Evolutionary conservation across 2,329 filamentous ascomycete genomes (phyloP).

Genomic region (Alternaria novae-zelandiae): DNA sequence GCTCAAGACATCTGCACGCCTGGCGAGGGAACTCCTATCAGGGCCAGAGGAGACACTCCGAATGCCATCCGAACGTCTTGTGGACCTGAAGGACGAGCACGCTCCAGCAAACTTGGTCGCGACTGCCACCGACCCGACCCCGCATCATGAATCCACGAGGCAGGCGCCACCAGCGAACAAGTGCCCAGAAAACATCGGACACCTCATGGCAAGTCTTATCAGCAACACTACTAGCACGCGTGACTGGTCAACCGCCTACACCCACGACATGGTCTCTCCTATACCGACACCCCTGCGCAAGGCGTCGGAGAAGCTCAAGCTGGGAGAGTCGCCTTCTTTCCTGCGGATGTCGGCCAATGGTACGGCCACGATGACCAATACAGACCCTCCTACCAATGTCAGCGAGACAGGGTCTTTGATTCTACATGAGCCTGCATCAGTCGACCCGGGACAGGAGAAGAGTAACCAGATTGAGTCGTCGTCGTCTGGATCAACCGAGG

Average conservation of each 20-base stretch:
- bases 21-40: not conserved
- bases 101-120: not conserved
- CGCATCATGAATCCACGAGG: not conserved
- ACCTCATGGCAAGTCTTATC: slow-evolving; percentile 20
- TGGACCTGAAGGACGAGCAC: not conserved
- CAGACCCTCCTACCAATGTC: not conserved
- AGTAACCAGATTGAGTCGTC: not conserved
- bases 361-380: not conserved
- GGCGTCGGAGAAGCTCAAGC: slow-evolving; percentile 19
- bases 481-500: not conserved
- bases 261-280: slow-evolving; percentile 2
- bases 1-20: not conserved
- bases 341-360: not conserved
- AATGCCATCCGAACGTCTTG: not conserved
- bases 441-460: not conserved
- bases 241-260: not conserved
- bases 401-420: not conserved
- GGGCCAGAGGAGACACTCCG: not conserved
- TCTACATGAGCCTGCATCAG: not conserved
- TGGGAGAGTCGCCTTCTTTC: slow-evolving; percentile 4
- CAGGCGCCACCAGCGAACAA: not conserved
- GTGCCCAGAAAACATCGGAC: slow-evolving; percentile 17
- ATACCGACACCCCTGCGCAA: slow-evolving; percentile 24
- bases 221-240: not conserved
- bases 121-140: not conserved